Conservation (phyloP, 202 grass and related monocot genomes). For the Schoenoplectus tabernaemontani region DNA sequence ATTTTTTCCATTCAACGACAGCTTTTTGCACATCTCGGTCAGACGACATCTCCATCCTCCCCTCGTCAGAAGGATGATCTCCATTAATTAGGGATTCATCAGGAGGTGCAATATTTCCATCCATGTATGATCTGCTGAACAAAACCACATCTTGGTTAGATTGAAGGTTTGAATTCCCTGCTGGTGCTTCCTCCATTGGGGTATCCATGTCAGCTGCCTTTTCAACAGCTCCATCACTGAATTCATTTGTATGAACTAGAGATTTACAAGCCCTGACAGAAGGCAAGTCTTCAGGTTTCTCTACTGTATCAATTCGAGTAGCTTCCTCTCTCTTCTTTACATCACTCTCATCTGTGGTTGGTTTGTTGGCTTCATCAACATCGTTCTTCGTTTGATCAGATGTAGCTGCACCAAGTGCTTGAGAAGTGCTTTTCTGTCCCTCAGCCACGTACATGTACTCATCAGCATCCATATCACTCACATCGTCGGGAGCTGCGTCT, state of each 20-base stretch:
- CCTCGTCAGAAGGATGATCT: conserved; percentile 24
- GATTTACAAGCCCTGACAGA: conserved; percentile 48
- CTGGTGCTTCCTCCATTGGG: conserved; percentile 29
- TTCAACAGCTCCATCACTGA: conserved; percentile 25
- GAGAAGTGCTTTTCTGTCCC: conserved; percentile 76
- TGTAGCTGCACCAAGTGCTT: conserved; percentile 75
- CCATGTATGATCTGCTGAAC: conserved; percentile 40
- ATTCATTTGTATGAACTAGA: conserved; percentile 38
- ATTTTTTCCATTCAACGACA: conserved; percentile 62
- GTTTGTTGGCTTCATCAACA: conserved; percentile 36
- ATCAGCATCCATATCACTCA: conserved; percentile 56
- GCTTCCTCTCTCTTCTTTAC: conserved; percentile 34
- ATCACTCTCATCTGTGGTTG: conserved; percentile 43
- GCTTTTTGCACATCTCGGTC: conserved; percentile 32
- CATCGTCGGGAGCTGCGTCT: conserved; percentile 38
- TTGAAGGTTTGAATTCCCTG: conserved; percentile 22
- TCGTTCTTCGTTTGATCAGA: conserved; percentile 57
- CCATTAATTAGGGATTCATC: conserved; percentile 22
- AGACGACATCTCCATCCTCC: conserved; percentile 39
- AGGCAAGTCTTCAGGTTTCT: conserved; percentile 42
- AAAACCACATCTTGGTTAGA: conserved; percentile 44
- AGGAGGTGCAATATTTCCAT: conserved; percentile 33
- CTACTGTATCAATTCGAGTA: conserved; percentile 26
- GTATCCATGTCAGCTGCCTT: conserved; percentile 31
- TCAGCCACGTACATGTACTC: conserved; percentile 70